Conservation (phyloP, 805 yeast species). For the Wickerhamiella galacta region DNA sequence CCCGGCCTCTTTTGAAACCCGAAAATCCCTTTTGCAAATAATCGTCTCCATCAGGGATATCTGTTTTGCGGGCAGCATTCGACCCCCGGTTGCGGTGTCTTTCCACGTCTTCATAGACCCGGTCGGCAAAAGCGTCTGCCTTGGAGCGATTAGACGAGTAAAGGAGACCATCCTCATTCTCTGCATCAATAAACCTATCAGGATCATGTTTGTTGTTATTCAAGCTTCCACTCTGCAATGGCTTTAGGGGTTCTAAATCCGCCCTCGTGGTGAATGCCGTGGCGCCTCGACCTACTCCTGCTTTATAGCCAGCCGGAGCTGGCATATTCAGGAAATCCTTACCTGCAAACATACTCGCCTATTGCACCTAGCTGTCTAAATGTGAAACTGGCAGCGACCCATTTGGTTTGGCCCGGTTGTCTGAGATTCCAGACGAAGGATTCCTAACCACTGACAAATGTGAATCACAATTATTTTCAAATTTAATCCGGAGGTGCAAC, state of each 20-base stretch:
- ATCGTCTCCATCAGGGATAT: not conserved
- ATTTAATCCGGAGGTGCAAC: no score
- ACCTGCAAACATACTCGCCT: slow-evolving; percentile 7
- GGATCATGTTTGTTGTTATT: slow-evolving; percentile 19
- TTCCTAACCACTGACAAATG: no score
- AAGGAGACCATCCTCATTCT: slow-evolving; percentile 23
- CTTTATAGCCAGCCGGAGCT: slow-evolving; percentile 78
- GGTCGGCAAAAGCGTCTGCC: slow-evolving; percentile 68
- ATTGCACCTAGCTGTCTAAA: no score
- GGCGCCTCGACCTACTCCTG: slow-evolving; percentile 94
- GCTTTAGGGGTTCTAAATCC: slow-evolving; percentile 39
- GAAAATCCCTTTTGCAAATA: slow-evolving; percentile 28
- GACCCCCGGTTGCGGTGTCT: slow-evolving; percentile 21
- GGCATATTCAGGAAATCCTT: slow-evolving; percentile 54
- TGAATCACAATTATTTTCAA: no score
- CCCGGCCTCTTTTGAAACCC: slow-evolving; percentile 48
- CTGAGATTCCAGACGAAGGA: no score
- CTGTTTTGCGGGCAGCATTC: slow-evolving; percentile 5
- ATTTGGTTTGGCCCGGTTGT: no score
- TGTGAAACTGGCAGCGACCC: no score
- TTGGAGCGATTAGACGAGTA: slow-evolving; percentile 19
- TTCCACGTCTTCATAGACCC: slow-evolving; percentile 52
- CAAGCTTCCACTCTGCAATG: slow-evolving; percentile 12
- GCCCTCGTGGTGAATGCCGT: slow-evolving; percentile 81
- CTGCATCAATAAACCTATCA: slow-evolving; percentile 19